Conservation (phyloP, 768 basidiomycete species). For the Mycena capillaripes region DNA sequence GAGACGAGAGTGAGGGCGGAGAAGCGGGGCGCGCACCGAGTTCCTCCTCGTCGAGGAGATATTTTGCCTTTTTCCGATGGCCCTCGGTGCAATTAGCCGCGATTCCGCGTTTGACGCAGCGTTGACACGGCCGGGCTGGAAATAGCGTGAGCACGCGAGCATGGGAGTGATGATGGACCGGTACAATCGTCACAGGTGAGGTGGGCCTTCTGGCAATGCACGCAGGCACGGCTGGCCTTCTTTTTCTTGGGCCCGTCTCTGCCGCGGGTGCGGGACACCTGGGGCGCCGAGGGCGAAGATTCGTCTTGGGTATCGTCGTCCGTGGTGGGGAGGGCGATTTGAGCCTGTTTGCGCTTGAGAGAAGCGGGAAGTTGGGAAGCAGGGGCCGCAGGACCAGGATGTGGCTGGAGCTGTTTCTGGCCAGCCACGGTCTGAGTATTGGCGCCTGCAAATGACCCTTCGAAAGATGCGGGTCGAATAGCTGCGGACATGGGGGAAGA, state of each 20-base stretch:
- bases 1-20: constrained; percentile 43
- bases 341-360: constrained; percentile 51
- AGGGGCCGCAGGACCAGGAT: constrained; percentile 24
- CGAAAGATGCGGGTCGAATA: constrained; percentile 20
- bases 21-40: constrained; percentile 70
- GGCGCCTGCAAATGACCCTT: constrained; percentile 3
- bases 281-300: constrained; percentile 60
- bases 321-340: constrained; percentile 55
- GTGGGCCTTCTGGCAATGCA: constrained; percentile 97
- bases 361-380: constrained; percentile 39
- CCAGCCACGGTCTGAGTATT: constrained; percentile 16
- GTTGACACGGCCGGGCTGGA: constrained; percentile 93
- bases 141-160: constrained; percentile 36
- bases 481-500: constrained; percentile 32
- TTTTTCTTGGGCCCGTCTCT: constrained; percentile 92
- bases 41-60: constrained; percentile 94
- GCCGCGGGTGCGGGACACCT: constrained; percentile 62
- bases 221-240: constrained; percentile 94
- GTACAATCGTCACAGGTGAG: constrained; percentile 98
- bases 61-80: constrained; percentile 97
- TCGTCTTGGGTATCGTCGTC: constrained; percentile 71
- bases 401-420: constrained; percentile 32
- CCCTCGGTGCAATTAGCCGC: constrained; percentile 93
- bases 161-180: constrained; percentile 50
- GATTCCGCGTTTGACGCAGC: constrained; percentile 95